A percentile compares a stretch with the other conserved stretches of the same genome.
Conservation (phyloP, 1,139 yeast genomes). For the Debaryomyces sp. region DNA sequence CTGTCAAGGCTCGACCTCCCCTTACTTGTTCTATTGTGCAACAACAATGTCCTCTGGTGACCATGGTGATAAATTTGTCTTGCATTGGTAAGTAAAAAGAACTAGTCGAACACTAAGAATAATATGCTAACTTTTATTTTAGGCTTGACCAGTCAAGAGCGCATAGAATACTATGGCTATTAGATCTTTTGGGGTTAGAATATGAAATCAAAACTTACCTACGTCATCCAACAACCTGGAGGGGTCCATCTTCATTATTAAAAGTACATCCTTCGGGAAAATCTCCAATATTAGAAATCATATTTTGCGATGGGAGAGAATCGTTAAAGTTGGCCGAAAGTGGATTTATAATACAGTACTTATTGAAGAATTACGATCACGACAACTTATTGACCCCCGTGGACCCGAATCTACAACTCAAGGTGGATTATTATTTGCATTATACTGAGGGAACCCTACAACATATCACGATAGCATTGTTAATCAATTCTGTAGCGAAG, state of each 20-base stretch:
- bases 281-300: constrained; percentile 54
- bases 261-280: constrained; percentile 61
- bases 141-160: constrained; percentile 59
- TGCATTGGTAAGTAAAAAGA: constrained; percentile 33
- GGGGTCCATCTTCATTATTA: constrained; percentile 48
- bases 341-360: constrained; percentile 50
- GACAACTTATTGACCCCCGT: constrained; percentile 33
- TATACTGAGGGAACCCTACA: constrained; percentile 62
- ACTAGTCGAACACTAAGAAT: not conserved
- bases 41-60: not conserved
- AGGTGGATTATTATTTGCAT: constrained; percentile 55
- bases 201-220: constrained; percentile 54
- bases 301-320: constrained; percentile 46
- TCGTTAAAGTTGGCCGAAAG: constrained; percentile 45
- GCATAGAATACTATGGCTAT: constrained; percentile 55
- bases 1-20: not conserved
- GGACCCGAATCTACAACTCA: constrained; percentile 33
- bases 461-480: constrained; percentile 44
- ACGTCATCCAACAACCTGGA: constrained; percentile 47
- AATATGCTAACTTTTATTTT: constrained; percentile 6
- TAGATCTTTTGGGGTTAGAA: constrained; percentile 53
- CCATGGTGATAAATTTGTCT: constrained; percentile 20
- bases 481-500: constrained; percentile 43
- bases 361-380: constrained; percentile 44
- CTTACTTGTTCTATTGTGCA: not conserved